Evolutionary conservation across 2,329 filamentous ascomycete species (phyloP).

Genomic region (Pseudogymnoascus pannorum): DNA sequence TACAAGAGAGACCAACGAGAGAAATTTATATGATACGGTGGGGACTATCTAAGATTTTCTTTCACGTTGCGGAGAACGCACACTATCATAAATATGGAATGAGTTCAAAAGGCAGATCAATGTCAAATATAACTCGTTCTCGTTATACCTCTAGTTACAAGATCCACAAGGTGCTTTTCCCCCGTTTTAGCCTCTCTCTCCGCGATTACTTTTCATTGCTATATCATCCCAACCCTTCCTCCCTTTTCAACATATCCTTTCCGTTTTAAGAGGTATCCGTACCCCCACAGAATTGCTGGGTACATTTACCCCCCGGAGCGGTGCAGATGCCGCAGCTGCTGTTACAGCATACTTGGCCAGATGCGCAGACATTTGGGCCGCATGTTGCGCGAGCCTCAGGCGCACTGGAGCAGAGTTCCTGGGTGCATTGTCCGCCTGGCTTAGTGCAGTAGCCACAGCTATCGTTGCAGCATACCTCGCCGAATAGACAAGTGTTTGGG

Average conservation of each 20-base stretch:
- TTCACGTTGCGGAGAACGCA: not conserved
- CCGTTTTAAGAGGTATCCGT: not conserved
- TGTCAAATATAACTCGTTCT: not conserved
- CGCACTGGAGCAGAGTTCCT: not conserved
- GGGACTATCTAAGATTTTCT: not conserved
- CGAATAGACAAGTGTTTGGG: not conserved
- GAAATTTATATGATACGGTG: not conserved
- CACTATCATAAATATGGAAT: not conserved
- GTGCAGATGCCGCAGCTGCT: not conserved
- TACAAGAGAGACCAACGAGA: not conserved
- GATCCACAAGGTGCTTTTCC: not conserved
- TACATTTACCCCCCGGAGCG: not conserved
- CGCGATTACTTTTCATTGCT: not conserved
- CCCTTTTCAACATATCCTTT: not conserved
- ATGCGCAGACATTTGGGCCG: not conserved
- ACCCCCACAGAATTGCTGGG: not conserved
- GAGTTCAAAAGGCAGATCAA: not conserved
- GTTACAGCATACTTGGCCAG: not conserved
- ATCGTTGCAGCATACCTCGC: not conserved
- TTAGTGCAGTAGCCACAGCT: not conserved
- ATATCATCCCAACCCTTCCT: no score
- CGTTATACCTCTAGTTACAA: not conserved
- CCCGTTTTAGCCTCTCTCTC: not conserved
- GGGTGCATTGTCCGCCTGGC: not conserved
- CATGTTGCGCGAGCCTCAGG: not conserved